These are phyloP conservation scores for Sequoiadendron giganteum DNA, from an alignment of 75 land plant species.

Conservation along the genomic window DNA sequence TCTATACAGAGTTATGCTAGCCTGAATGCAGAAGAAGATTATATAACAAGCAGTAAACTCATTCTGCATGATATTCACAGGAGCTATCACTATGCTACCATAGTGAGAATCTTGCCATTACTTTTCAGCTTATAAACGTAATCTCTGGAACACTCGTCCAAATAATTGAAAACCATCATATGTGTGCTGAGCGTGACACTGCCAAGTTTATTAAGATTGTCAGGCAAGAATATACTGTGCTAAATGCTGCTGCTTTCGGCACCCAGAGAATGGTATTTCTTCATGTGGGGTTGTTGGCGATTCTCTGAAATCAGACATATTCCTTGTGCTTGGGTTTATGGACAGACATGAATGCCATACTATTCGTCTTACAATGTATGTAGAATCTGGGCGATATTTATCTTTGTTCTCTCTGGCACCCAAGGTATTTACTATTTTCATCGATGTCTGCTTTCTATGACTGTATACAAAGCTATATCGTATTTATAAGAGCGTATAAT, in stretches of 20 bases:
- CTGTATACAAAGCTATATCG: no score
- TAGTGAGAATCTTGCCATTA: neutral
- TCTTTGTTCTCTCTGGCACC: no score
- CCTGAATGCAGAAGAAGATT: neutral
- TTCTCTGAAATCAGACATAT: neutral
- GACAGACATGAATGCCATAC: neutral
- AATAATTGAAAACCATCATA: neutral
- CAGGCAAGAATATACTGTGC: neutral
- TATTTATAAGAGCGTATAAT: neutral
- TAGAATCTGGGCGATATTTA: neutral
- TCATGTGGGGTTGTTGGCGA: neutral
- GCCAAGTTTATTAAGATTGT: neutral
- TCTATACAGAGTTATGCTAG: neutral
- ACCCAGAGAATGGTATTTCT: neutral
- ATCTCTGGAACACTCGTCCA: no score
- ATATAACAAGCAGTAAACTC: neutral
- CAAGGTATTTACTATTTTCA: no score
- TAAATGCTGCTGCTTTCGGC: neutral
- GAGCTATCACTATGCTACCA: neutral
- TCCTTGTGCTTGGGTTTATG: neutral
- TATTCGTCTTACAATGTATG: neutral
- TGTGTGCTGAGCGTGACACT: neutral
- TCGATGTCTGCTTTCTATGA: no score
- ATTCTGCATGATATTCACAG: neutral
- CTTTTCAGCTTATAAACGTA: neutral